Conservation (phyloP, 75 land plant species). For the Selaginella moellendorffii region DNA sequence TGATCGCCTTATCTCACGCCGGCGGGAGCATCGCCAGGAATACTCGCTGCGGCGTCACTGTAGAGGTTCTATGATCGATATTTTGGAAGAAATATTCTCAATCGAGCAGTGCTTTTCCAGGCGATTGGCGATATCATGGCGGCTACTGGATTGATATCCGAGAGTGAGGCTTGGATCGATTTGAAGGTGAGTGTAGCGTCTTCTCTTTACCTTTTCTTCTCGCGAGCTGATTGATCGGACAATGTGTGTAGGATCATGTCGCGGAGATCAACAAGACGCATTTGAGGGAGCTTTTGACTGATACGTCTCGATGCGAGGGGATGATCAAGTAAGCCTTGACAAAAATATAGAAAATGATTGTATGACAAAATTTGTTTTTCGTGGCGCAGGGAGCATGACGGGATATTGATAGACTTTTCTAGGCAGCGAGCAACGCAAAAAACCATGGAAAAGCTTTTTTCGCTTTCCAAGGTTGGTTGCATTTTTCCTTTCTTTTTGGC, state of each 20-base stretch:
- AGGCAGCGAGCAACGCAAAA: constrained; percentile 50
- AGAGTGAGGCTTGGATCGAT: neutral
- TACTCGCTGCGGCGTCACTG: neutral
- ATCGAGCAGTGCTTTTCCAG: too few relatives aligned
- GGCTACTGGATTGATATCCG: neutral
- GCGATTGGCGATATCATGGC: neutral
- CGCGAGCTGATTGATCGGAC: too few relatives aligned
- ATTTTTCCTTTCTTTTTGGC: constrained; percentile 1
- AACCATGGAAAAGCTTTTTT: constrained; percentile 52
- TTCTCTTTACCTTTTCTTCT: too few relatives aligned
- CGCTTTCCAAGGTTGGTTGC: constrained; percentile 51
- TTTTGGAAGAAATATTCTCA: too few relatives aligned
- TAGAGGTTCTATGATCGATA: too few relatives aligned
- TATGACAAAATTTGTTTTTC: too few relatives aligned
- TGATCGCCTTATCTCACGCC: too few relatives aligned
- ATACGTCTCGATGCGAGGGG: constrained; percentile 53
- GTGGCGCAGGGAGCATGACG: constrained; percentile 72
- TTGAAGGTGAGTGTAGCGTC: too few relatives aligned
- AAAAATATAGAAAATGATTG: neutral
- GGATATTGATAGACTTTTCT: constrained; percentile 64
- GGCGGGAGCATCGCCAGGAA: too few relatives aligned
- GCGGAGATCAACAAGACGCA: constrained; percentile 55
- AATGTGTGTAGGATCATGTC: constrained; percentile 63
- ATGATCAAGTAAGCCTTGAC: constrained; percentile 53
- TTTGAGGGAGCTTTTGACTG: constrained; percentile 63